Percentiles rank a stretch among this genome's conserved stretches.
Evolutionary conservation across 495 filamentous ascomycete species (phyloP).

Genomic region (Penicillium fimorum): DNA sequence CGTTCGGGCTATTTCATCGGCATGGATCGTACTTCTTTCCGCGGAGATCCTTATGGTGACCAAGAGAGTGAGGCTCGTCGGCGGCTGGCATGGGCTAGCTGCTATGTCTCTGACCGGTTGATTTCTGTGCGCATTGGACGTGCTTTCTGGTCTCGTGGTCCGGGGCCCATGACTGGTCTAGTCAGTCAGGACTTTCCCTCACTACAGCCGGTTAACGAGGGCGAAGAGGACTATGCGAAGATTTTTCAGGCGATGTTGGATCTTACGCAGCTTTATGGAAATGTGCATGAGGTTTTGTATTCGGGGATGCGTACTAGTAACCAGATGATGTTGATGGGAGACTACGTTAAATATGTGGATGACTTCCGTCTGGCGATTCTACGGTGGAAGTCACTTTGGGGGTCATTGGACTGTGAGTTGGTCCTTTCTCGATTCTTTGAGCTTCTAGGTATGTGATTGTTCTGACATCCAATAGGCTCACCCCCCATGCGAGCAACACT

Average conservation of each 20-base stretch:
- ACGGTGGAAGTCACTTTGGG: slow-evolving; percentile 64
- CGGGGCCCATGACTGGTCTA: slow-evolving; percentile 60
- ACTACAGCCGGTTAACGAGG: slow-evolving; percentile 48
- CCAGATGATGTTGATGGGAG: slow-evolving; percentile 62
- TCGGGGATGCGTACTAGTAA: slow-evolving; percentile 62
- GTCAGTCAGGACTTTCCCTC: slow-evolving; percentile 62
- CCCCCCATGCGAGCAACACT: slow-evolving; percentile 55
- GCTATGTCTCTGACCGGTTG: slow-evolving; percentile 63
- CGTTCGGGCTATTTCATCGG: slow-evolving; percentile 64
- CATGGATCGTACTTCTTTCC: slow-evolving; percentile 57
- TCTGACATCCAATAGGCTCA: slow-evolving; percentile 45
- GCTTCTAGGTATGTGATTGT: neutral
- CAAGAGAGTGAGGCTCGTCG: slow-evolving; percentile 54
- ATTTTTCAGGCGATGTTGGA: slow-evolving; percentile 64
- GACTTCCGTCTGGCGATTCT: slow-evolving; percentile 62
- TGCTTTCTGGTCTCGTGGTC: slow-evolving; percentile 65
- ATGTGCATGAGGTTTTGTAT: slow-evolving; percentile 65
- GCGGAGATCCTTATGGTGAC: slow-evolving; percentile 44
- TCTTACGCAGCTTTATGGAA: slow-evolving; percentile 64
- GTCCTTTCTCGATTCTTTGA: neutral
- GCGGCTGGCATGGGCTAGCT: slow-evolving; percentile 60
- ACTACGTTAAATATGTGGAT: slow-evolving; percentile 67
- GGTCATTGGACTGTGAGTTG: slow-evolving; percentile 52
- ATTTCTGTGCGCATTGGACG: slow-evolving; percentile 63
- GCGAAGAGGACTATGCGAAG: slow-evolving; percentile 59